Evolutionary conservation across 108 stramenopile species (phyloP), one percentile per base, ranked within the genome.

Genomic region (Cyclostephanos invisitatus): DNA sequence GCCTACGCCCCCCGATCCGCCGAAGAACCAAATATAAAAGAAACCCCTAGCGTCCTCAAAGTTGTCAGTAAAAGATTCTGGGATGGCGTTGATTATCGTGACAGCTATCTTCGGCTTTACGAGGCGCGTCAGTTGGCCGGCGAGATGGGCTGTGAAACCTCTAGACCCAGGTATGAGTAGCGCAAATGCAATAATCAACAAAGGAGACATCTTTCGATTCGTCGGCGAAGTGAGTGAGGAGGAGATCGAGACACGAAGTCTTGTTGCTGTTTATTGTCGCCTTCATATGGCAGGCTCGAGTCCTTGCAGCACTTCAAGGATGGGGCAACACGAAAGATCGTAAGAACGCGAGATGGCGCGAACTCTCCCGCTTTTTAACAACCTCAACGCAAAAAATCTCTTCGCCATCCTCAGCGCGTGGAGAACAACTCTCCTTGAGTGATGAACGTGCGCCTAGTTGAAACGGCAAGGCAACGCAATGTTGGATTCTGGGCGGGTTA

Each of bases 11-110:
- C 90, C 90, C n/a, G 86, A 85, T 36, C 85, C 84, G 9, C 87
- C 87, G 67, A 89, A 87, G 70, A 88, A 87, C 86, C 87, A 88
- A 59, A 77, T 71, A 27, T 61, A 81, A 54, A 76, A 80, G 55
- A 78, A 81, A 7, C 59, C 40, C 38, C 65, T 71, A 7, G 78
- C 78, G 27, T 46, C 65, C 24, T 68, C 78, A 0, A 62, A 49
- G 22, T 64, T 70, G n/a, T 58, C 59, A 14, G 68, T 40, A 29
- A 73, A 35, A 6, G 67, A 59, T 58, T 72, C 71, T 18, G 78
- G 78, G 54, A 79, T 60, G 42, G 67, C 60, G 46, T 68, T 72
- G 10, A 67, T 21, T 28, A 35, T 57, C 56, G 56, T 24, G 4
- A 62, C 10, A 25, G 67, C 22, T 9, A 37, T 40, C 18, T 21